A percentile compares a stretch with the other conserved stretches of the same genome.
Conservation (phyloP, 176 grass and related monocot species). For the Luzula sylvatica region DNA sequence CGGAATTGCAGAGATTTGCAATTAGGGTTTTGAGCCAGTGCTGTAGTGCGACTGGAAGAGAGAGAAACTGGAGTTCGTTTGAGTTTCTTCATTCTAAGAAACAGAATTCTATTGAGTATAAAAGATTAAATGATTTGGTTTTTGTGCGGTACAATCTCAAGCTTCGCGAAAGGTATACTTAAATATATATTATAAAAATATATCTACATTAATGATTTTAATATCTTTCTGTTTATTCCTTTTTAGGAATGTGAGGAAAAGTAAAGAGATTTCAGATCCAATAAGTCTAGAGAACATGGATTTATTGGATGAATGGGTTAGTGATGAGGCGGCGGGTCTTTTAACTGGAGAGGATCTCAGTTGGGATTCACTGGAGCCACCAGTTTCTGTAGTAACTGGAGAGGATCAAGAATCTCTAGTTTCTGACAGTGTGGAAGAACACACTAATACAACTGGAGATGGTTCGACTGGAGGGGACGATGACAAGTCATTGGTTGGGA, state of each 20-base stretch:
- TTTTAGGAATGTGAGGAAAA: constrained; percentile 19
- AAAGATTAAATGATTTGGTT: constrained; percentile 19
- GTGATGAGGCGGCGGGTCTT: constrained; percentile 9
- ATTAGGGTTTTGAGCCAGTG: constrained; percentile 29
- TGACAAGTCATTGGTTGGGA: constrained; percentile 5
- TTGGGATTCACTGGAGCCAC: constrained; percentile 19
- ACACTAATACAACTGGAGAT: constrained; percentile 11
- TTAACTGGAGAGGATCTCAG: constrained; percentile 17
- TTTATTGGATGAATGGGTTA: constrained; percentile 17
- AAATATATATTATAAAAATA: background rate
- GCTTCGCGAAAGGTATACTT: constrained; percentile 14
- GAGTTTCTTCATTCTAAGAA: constrained; percentile 16
- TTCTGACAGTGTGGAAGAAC: constrained; percentile 2
- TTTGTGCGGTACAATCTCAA: constrained; percentile 29
- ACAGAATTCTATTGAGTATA: constrained; percentile 24
- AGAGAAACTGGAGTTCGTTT: constrained; percentile 10
- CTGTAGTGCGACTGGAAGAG: constrained; percentile 21
- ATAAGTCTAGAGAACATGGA: constrained; percentile 29
- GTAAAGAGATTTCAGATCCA: constrained; percentile 14
- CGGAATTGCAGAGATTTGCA: constrained; percentile 28
- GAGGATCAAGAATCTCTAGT: constrained; percentile 10
- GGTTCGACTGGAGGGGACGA: constrained; percentile 4
- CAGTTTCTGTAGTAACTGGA: constrained; percentile 5
- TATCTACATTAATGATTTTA: background rate
- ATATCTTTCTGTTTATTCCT: background rate